Evolutionary conservation across 2,329 filamentous ascomycete genomes (phyloP).

Genomic region (Diaporthe longicolla): DNA sequence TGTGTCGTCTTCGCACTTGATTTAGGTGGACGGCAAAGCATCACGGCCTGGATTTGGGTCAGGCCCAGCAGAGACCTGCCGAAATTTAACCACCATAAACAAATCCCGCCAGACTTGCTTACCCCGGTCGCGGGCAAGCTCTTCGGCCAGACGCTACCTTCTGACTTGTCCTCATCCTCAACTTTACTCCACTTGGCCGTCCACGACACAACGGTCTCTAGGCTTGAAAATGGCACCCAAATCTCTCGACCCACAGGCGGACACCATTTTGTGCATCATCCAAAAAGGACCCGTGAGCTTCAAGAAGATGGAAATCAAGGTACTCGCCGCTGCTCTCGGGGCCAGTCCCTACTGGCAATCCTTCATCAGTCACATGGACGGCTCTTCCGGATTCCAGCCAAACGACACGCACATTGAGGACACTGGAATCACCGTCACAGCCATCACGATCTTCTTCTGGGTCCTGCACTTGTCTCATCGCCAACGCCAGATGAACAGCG

Average conservation of each 20-base stretch:
- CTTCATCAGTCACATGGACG: neutral
- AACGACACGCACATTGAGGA: slow-evolving; percentile 6
- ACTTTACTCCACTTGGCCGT: neutral
- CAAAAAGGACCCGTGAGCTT: neutral
- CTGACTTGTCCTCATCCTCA: no score
- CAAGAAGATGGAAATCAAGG: neutral
- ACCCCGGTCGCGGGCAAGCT: neutral
- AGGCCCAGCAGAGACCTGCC: neutral
- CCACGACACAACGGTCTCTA: no score
- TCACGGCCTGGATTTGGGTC: no score
- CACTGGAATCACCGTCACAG: neutral
- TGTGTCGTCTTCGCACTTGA: no score
- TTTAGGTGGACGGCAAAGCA: no score
- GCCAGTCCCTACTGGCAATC: slow-evolving; percentile 2
- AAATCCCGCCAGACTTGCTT: no score
- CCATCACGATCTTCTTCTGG: slow-evolving; percentile 2
- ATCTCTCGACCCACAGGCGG: neutral
- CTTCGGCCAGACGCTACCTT: neutral
- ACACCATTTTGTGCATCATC: neutral
- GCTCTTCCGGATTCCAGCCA: neutral
- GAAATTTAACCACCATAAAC: neutral
- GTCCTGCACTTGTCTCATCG: neutral
- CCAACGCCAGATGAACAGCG: no score
- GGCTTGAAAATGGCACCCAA: neutral
- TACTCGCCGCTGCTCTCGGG: neutral